phyloP scores from a whole-genome alignment of 495 filamentous ascomycete species.

The Penicillium simplicissimum region DNA sequence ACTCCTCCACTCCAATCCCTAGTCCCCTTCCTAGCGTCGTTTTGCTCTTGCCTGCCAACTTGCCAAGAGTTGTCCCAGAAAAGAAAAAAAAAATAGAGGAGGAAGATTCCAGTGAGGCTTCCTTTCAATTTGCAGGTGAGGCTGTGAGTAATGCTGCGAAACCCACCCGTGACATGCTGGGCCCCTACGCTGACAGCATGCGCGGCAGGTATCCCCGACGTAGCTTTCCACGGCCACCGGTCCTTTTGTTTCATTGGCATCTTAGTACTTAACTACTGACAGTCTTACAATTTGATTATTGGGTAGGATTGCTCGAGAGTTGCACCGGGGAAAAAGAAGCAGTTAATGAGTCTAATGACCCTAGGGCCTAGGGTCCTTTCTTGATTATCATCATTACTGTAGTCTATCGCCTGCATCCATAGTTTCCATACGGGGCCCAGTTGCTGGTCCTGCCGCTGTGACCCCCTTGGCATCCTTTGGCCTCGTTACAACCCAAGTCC shows the following conservation, averaged over 20 bases:
- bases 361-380: not conserved
- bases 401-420: not conserved
- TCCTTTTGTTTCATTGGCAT: conserved; percentile 19
- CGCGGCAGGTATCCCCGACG: conserved; percentile 14
- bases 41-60: not conserved
- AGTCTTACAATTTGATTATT: not conserved
- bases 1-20: conserved; percentile 1
- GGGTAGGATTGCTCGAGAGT: conserved; percentile 10
- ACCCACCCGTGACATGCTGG: conserved; percentile 10
- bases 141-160: conserved; percentile 5
- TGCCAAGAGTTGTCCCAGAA: conserved; percentile 1
- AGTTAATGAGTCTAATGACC: too few species aligned
- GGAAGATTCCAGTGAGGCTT: conserved; percentile 16
- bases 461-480: conserved; percentile 1
- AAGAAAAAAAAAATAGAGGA: conserved; percentile 10
- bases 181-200: not conserved
- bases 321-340: conserved; percentile 10
- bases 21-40: not conserved
- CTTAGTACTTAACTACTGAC: too few species aligned
- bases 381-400: not conserved
- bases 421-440: not conserved
- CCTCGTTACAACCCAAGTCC: not conserved
- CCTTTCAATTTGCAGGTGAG: not conserved
- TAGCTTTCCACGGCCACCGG: conserved; percentile 2
- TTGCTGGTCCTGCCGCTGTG: not conserved